A percentile compares a stretch with the other conserved stretches of the same genome.
These are phyloP conservation scores for Allium fistulosum DNA, from an alignment of 106 monocot species.

Conservation along the genomic window DNA sequence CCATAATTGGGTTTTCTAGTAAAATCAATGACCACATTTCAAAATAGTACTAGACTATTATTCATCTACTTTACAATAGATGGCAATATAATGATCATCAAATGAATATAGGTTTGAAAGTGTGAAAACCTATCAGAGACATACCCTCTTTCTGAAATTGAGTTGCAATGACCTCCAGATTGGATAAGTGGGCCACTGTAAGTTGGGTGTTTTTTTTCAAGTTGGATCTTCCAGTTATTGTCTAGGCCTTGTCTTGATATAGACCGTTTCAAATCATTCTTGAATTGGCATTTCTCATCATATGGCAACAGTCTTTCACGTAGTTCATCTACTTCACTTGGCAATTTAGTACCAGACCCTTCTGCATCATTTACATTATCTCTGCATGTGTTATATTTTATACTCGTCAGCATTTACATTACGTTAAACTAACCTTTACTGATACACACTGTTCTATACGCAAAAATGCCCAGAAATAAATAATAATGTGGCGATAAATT, in stretches of 20 bases:
- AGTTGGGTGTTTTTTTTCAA: constrained; percentile 37
- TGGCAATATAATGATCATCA: background rate
- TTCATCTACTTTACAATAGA: background rate
- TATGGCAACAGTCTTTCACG: constrained; percentile 14
- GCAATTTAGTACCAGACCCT: constrained; percentile 9
- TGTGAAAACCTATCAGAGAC: constrained; percentile 34
- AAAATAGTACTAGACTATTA: background rate
- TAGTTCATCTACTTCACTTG: constrained; percentile 22
- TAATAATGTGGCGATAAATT: too few relatives aligned
- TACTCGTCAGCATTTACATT: background rate
- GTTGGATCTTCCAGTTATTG: constrained; percentile 20
- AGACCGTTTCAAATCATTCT: constrained; percentile 29
- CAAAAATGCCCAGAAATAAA: too few relatives aligned
- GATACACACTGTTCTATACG: too few relatives aligned
- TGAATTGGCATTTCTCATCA: constrained; percentile 17
- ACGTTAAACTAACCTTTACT: too few relatives aligned
- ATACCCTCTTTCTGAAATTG: constrained; percentile 35
- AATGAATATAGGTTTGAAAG: background rate
- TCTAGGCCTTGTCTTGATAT: constrained; percentile 34
- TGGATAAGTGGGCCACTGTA: constrained; percentile 42
- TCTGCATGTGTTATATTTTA: constrained; percentile 16
- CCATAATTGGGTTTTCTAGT: background rate
- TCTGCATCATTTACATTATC: constrained; percentile 5
- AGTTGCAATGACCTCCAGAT: constrained; percentile 20
- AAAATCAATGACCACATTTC: too few relatives aligned